phyloP scores from a whole-genome alignment of 2,329 filamentous ascomycete genomes.

The Xylariaceae sp. region DNA sequence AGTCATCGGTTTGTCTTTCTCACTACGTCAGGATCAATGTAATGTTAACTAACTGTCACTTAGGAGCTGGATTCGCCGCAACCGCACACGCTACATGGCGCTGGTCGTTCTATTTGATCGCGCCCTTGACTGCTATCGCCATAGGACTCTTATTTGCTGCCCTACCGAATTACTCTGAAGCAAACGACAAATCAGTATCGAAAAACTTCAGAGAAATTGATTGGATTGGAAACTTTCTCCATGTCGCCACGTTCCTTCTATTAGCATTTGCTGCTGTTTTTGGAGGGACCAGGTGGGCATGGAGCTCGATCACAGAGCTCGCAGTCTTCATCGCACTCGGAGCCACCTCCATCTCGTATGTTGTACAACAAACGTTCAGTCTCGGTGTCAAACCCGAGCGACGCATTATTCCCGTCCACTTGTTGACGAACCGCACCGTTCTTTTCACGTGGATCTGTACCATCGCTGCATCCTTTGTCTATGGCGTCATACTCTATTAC shows the following conservation, averaged over 20 bases:
- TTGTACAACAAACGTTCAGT: slow-evolving; percentile 42
- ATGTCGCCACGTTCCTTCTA: slow-evolving; percentile 33
- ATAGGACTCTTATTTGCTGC: slow-evolving; percentile 40
- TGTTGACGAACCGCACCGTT: slow-evolving; percentile 38
- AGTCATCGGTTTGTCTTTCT: slow-evolving; percentile 27
- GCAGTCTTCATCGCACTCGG: slow-evolving; percentile 44
- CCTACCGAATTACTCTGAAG: slow-evolving; percentile 36
- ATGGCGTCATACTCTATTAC: slow-evolving; percentile 46
- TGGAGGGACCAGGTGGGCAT: slow-evolving; percentile 46
- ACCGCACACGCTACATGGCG: slow-evolving; percentile 38
- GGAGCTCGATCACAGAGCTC: slow-evolving; percentile 47
- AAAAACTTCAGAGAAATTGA: slow-evolving; percentile 36
- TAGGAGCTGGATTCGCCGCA: slow-evolving; percentile 34
- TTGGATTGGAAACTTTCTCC: slow-evolving; percentile 44
- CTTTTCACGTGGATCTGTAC: slow-evolving; percentile 43
- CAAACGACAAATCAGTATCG: slow-evolving; percentile 20
- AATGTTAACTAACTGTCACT: slow-evolving; percentile 4
- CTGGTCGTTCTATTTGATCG: slow-evolving; percentile 29
- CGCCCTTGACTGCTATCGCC: slow-evolving; percentile 17
- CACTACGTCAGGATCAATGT: slow-evolving; percentile 15
- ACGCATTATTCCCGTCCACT: slow-evolving; percentile 46
- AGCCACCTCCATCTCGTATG: slow-evolving; percentile 40
- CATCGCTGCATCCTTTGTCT: slow-evolving; percentile 30
- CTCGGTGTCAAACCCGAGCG: slow-evolving; percentile 38
- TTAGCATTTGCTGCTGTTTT: slow-evolving; percentile 39